These are phyloP conservation scores for Diaporthe sp. DNA, from an alignment of 2,329 filamentous ascomycete species.

Conservation along the genomic window DNA sequence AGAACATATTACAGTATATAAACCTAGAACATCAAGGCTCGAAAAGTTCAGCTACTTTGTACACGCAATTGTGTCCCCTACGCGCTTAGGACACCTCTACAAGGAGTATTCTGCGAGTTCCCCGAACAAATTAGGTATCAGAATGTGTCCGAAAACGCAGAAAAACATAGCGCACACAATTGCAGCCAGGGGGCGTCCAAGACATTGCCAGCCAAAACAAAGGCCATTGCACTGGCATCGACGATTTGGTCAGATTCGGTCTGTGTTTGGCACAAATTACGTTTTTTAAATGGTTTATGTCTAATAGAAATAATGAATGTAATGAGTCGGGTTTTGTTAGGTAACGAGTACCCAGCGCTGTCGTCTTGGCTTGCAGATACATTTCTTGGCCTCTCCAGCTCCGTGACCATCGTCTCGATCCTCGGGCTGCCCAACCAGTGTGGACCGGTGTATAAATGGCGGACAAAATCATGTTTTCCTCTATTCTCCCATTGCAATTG, in stretches of 20 bases:
- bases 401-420: not conserved
- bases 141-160: not conserved
- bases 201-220: not conserved
- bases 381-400: conserved; percentile 4
- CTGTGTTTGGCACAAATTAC: conserved; percentile 3
- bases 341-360: conserved; percentile 14
- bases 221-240: not conserved
- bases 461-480: not conserved
- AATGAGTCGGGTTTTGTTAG: conserved; percentile 16
- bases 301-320: conserved; percentile 21
- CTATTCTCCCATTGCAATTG: not conserved
- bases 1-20: not conserved
- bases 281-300: conserved; percentile 26
- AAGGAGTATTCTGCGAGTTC: not conserved
- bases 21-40: not conserved
- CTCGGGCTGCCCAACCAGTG: not conserved
- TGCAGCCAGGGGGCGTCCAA: not conserved
- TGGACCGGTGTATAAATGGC: conserved; percentile 1
- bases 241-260: not conserved
- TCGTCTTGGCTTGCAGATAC: conserved; percentile 22
- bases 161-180: not conserved
- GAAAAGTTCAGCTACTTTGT: not conserved
- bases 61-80: not conserved
- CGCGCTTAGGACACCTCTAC: not conserved
- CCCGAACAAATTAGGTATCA: not conserved